A percentile compares a stretch with the other conserved stretches of the same genome.
Evolutionary conservation across 768 basidiomycete genomes (phyloP).

Genomic region (Leccinum sublutescens): DNA sequence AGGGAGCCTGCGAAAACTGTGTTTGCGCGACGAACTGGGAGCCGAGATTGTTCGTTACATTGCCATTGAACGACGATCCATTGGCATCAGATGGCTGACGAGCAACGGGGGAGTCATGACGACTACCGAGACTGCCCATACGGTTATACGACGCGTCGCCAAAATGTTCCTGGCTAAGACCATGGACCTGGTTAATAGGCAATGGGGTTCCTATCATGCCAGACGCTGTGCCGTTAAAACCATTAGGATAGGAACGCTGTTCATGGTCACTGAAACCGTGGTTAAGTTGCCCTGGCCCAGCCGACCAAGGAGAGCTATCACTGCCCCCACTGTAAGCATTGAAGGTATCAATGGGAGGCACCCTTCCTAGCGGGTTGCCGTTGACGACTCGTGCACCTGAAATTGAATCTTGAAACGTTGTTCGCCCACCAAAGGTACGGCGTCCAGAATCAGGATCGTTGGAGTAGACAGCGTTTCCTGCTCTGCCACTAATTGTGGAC

Average conservation of each 20-base stretch:
- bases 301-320: slow-evolving; percentile 35
- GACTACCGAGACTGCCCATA: slow-evolving; percentile 22
- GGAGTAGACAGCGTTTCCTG: slow-evolving; percentile 36
- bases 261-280: slow-evolving; percentile 25
- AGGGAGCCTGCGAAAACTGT: slow-evolving; percentile 23
- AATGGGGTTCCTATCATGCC: slow-evolving; percentile 17
- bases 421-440: slow-evolving; percentile 36
- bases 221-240: slow-evolving; percentile 23
- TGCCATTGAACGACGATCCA: slow-evolving; percentile 21
- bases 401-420: slow-evolving; percentile 39
- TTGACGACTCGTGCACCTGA: slow-evolving; percentile 40
- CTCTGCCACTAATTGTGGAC: slow-evolving; percentile 50
- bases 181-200: slow-evolving; percentile 22
- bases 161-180: slow-evolving; percentile 28
- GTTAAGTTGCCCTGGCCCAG: slow-evolving; percentile 23
- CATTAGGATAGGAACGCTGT: slow-evolving; percentile 24
- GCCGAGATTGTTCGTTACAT: slow-evolving; percentile 17
- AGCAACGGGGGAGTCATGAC: slow-evolving; percentile 23
- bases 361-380: slow-evolving; percentile 33
- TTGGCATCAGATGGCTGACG: slow-evolving; percentile 25
- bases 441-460: slow-evolving; percentile 37
- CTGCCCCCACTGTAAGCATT: slow-evolving; percentile 35
- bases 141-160: slow-evolving; percentile 23
- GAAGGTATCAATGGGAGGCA: slow-evolving; percentile 39
- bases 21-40: slow-evolving; percentile 20